A percentile compares a stretch with the other conserved stretches of the same genome.
Evolutionary conservation across 805 yeast species (phyloP).

Genomic region (Saccharomycopsis malanga): DNA sequence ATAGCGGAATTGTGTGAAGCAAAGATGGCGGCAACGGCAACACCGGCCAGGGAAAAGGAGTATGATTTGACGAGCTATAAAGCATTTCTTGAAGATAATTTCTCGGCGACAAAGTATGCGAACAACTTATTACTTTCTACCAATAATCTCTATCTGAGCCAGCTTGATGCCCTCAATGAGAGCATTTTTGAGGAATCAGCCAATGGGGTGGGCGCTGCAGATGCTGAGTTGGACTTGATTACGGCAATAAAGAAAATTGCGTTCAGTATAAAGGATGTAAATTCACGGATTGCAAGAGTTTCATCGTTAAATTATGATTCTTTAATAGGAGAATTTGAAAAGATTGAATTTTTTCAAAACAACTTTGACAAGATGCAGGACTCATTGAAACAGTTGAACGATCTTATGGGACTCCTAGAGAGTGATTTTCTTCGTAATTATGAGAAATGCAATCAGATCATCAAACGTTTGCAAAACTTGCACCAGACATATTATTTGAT

Average conservation of each 20-base stretch:
- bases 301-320: constrained; percentile 31
- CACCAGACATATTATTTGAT: constrained; percentile 34
- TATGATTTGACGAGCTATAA: constrained; percentile 8
- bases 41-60: not conserved
- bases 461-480: constrained; percentile 32
- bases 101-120: constrained; percentile 11
- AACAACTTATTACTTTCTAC: constrained; percentile 13
- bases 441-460: constrained; percentile 33
- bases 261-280: constrained; percentile 37
- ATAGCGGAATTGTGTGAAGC: too few relatives aligned
- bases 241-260: constrained; percentile 37
- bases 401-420: constrained; percentile 30
- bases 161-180: not conserved
- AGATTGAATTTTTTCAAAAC: constrained; percentile 28
- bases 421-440: constrained; percentile 35
- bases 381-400: constrained; percentile 29
- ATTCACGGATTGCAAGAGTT: constrained; percentile 33
- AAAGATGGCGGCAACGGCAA: not conserved
- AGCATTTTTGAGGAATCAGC: not conserved
- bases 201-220: not conserved
- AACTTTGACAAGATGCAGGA: constrained; percentile 29
- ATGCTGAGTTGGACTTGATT: constrained; percentile 33
- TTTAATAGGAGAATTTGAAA: constrained; percentile 32
- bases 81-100: constrained; percentile 10
- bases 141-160: constrained; percentile 7